Conservation (phyloP, 768 basidiomycete species). For the Hypholoma sublateritium region DNA sequence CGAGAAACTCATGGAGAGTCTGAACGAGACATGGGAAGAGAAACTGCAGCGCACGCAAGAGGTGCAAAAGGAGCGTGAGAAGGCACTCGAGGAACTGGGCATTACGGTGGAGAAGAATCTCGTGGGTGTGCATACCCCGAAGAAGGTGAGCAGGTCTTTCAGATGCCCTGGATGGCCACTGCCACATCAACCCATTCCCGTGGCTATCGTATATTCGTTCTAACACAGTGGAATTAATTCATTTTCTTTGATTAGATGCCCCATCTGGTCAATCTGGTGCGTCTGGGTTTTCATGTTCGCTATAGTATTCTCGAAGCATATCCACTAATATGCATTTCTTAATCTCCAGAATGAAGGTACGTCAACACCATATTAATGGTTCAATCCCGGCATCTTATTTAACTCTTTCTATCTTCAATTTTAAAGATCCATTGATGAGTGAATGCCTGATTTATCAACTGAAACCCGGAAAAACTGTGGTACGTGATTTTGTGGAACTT, state of each 20-base stretch:
- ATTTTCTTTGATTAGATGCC: constrained; percentile 62
- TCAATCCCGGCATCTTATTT: constrained; percentile 15
- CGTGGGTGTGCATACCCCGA: constrained; percentile 97
- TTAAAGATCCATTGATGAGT: constrained; percentile 89
- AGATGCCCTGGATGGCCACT: constrained; percentile 1
- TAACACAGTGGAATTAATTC: constrained; percentile 8
- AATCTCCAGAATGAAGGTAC: constrained; percentile 66
- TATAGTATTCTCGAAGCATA: constrained; percentile 17
- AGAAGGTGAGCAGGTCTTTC: constrained; percentile 64
- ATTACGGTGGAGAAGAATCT: constrained; percentile 97
- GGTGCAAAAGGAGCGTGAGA: constrained; percentile 96
- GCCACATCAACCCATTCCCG: constrained; percentile 5
- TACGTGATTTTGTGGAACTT: constrained; percentile 29
- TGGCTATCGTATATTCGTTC: constrained; percentile 8
- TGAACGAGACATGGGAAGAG: constrained; percentile 97
- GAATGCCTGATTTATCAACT: constrained; percentile 94
- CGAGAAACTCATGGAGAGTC: constrained; percentile 91
- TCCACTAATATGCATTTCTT: constrained; percentile 11
- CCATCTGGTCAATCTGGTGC: constrained; percentile 88
- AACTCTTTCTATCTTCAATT: constrained; percentile 5
- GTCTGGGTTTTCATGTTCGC: constrained; percentile 31
- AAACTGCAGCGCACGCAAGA: constrained; percentile 89
- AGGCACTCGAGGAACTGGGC: constrained; percentile 95
- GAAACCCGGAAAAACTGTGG: constrained; percentile 80
- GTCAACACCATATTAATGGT: constrained; percentile 17